Conservation (phyloP, 2,329 filamentous ascomycete genomes). For the Aspergillus neoniger region DNA sequence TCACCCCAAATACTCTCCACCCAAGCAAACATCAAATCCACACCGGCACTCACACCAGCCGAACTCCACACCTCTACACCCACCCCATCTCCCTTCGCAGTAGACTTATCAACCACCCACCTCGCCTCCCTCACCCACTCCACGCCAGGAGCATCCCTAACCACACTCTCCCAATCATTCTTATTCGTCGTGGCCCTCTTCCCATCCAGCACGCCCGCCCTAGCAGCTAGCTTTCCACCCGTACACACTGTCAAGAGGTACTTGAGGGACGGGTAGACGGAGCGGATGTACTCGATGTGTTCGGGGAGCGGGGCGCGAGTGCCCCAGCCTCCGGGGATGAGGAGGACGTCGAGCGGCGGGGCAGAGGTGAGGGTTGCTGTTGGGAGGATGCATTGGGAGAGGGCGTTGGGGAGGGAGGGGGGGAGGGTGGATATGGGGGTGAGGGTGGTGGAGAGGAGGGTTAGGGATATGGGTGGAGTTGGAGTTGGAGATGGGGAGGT, state of each 20-base stretch:
- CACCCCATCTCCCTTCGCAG: no score
- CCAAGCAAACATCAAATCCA: background rate
- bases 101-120: conserved; percentile 7
- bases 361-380: background rate
- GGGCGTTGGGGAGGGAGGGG: background rate
- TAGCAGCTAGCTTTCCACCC: background rate
- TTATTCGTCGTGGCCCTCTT: conserved; percentile 13
- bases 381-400: conserved; percentile 7
- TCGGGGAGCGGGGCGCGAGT: conserved; percentile 9
- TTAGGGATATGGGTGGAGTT: background rate
- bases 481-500: background rate
- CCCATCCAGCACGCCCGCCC: conserved; percentile 10
- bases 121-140: conserved; percentile 10
- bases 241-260: conserved; percentile 7
- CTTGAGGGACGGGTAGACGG: background rate
- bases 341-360: background rate
- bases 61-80: background rate
- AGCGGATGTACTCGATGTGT: background rate
- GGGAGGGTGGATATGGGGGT: conserved; percentile 8
- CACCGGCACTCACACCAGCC: background rate
- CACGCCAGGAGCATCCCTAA: background rate
- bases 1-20: background rate
- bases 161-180: conserved; percentile 4
- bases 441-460: conserved; percentile 4
- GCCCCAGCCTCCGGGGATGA: conserved; percentile 7